Base-by-base conservation (phyloP, 768 basidiomycete species). In the Boletus reticuloceps region DNA sequence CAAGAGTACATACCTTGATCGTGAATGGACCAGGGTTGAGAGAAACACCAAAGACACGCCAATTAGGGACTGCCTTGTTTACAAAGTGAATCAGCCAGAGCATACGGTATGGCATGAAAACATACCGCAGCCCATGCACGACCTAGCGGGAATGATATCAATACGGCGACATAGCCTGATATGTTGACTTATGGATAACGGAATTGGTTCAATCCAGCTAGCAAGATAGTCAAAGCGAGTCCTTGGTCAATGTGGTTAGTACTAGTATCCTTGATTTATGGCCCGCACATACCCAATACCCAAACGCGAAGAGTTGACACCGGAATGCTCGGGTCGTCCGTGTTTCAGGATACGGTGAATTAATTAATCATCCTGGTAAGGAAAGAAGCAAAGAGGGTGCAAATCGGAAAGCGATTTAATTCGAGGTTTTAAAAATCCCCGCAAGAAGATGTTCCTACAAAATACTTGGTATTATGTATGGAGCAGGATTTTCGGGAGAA, bases 291-390 rank as follows among this genome's bases (percentile, higher is more conserved):
- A 63, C 85, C 85, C 38, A 86, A 70, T 0, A 79, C 70, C 83
- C 84, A 86, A 5, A 81, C 77, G 44, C 84, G 82, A 20, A 91
- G 39, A 34, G 81, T 80, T 29, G 77, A 78, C 6, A 74, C 78
- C 1, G 86, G 86, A 73, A 88, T 88, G 37, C 70, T 69, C 6
- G 79, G 79, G 65, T 89, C 88, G 62, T 90, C 88, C 29, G 80
- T 83, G 68, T 87, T 88, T 93, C 91, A 6, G 88, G 88, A 65
- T 93, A 93, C 4, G 90, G 91, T 5, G 89, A 91, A 68, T n/a
- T n/a, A n/a, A n/a, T n/a, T n/a, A n/a, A n/a, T 92, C 91, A 59
- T 92, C 87, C 64, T n/a, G n/a, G n/a, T n/a, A n/a, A n/a, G n/a
- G 25, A 25, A 25, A 27, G 27, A 27, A 27, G 27, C 27, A 27